Evolutionary conservation across 305 asterid genomes (phyloP).

Genomic region (Rubia peregrina): DNA sequence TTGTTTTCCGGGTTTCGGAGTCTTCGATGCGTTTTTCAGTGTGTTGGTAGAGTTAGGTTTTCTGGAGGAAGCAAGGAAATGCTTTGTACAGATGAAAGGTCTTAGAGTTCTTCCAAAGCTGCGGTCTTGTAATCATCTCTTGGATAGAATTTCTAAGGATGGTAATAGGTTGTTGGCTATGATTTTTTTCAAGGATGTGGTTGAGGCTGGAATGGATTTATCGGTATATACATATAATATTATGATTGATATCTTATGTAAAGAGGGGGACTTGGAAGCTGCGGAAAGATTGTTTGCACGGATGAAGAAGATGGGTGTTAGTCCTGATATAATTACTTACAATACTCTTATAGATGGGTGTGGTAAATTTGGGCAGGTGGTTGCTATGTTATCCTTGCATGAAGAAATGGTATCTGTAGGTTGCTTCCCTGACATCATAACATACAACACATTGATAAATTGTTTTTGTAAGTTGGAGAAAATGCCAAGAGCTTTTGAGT

Average conservation of each 20-base stretch:
- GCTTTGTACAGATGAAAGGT: slow-evolving; percentile 63
- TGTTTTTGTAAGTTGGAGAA: slow-evolving; percentile 71
- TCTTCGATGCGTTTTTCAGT: slow-evolving; percentile 65
- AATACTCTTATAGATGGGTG: slow-evolving; percentile 73
- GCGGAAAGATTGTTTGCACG: slow-evolving; percentile 47
- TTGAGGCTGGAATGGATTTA: slow-evolving; percentile 54
- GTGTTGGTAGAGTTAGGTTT: slow-evolving; percentile 61
- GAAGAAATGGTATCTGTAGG: slow-evolving; percentile 66
- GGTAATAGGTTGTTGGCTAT: slow-evolving; percentile 38
- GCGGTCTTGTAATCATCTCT: slow-evolving; percentile 71
- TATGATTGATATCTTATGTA: slow-evolving; percentile 66
- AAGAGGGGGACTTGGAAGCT: slow-evolving; percentile 55
- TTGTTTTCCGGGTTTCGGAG: slow-evolving; percentile 60
- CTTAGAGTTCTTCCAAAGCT: slow-evolving; percentile 55
- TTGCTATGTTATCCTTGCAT: slow-evolving; percentile 43
- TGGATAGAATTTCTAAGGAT: slow-evolving; percentile 46
- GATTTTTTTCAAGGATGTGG: slow-evolving; percentile 53
- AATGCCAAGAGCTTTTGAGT: slow-evolving; percentile 53
- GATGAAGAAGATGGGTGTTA: slow-evolving; percentile 58
- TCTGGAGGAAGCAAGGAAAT: slow-evolving; percentile 70
- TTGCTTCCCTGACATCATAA: slow-evolving; percentile 65
- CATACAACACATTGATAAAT: slow-evolving; percentile 77
- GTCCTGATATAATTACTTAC: slow-evolving; percentile 73
- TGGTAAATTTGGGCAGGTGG: slow-evolving; percentile 66
- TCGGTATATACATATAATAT: slow-evolving; percentile 65